Evolutionary conservation across 805 yeast genomes (phyloP).

Genomic region (Metschnikowia anglica): DNA sequence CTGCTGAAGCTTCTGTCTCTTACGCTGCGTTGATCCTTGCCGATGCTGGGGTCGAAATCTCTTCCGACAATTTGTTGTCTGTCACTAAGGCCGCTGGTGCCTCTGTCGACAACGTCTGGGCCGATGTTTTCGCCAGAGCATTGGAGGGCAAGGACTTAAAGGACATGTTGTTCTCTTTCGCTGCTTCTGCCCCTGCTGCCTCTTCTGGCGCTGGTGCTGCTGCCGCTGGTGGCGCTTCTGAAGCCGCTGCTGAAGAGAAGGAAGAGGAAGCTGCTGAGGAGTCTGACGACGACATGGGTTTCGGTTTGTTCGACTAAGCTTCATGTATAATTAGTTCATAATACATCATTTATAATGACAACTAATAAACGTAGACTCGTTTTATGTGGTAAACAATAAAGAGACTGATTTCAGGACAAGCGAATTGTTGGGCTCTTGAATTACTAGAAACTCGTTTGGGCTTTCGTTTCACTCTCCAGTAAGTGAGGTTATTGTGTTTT

Average conservation of each 20-base stretch:
- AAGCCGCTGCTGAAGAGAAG: slow-evolving; percentile 30
- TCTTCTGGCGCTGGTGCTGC: slow-evolving; percentile 34
- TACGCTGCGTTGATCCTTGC: slow-evolving; percentile 99
- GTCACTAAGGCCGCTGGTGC: slow-evolving; percentile 82
- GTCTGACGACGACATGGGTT: slow-evolving; percentile 31
- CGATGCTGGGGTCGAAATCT: slow-evolving; percentile 93
- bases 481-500: too few species aligned
- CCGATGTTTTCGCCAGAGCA: slow-evolving; percentile 87
- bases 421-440: too few species aligned
- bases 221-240: slow-evolving; percentile 50
- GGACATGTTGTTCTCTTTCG: slow-evolving; percentile 62
- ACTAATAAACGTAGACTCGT: too few species aligned
- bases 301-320: slow-evolving; percentile 33
- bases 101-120: slow-evolving; percentile 78
- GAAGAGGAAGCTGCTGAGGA: slow-evolving; percentile 24
- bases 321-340: slow-evolving; percentile 12
- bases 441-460: too few species aligned
- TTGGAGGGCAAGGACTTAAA: slow-evolving; percentile 79
- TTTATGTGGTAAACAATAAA: too few species aligned
- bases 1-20: slow-evolving; percentile 88
- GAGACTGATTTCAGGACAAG: too few species aligned
- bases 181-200: slow-evolving; percentile 48
- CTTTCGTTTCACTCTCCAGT: too few species aligned
- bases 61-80: slow-evolving; percentile 78
- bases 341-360: slow-evolving; percentile 14